phyloP scores from a whole-genome alignment of 352 stramenopile species.

The Pseudoperonospora humuli region DNA sequence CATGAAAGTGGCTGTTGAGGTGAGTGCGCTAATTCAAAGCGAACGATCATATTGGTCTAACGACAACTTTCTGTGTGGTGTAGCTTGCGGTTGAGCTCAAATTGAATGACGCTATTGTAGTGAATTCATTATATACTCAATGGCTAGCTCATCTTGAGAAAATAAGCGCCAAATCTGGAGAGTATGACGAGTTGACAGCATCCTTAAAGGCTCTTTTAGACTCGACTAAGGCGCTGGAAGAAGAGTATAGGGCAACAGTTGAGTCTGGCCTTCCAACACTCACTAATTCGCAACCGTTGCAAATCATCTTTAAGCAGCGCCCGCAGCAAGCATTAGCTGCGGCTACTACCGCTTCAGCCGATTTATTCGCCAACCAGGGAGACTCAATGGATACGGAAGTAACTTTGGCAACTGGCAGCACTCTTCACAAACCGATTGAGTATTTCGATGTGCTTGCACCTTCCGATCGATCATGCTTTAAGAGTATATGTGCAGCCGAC shows the following conservation, averaged over 20 bases:
- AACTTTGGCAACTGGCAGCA: slow-evolving; percentile 31
- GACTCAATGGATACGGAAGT: slow-evolving; percentile 29
- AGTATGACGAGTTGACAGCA: slow-evolving; percentile 30
- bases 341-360: slow-evolving; percentile 13
- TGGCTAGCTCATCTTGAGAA: slow-evolving; percentile 34
- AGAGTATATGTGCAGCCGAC: slow-evolving; percentile 63
- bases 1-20: slow-evolving; percentile 58
- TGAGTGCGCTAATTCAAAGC: slow-evolving; percentile 9
- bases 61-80: not conserved
- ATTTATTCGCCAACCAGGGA: slow-evolving; percentile 21
- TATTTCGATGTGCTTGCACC: slow-evolving; percentile 61
- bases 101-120: slow-evolving; percentile 50
- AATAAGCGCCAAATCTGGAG: slow-evolving; percentile 8
- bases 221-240: slow-evolving; percentile 41
- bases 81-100: slow-evolving; percentile 70
- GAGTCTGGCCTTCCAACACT: slow-evolving; percentile 27
- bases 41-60: slow-evolving; percentile 2
- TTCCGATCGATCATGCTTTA: slow-evolving; percentile 47
- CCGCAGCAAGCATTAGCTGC: slow-evolving; percentile 35
- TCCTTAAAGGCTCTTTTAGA: slow-evolving; percentile 41
- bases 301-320: slow-evolving; percentile 83
- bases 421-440: slow-evolving; percentile 43
- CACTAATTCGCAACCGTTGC: slow-evolving; percentile 37
- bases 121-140: slow-evolving; percentile 45
- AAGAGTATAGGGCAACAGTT: slow-evolving; percentile 31